Percentiles rank a stretch among this genome's conserved stretches.
phyloP scores from a whole-genome alignment of 495 filamentous ascomycete species.

The Clavariopsis aquatica region DNA sequence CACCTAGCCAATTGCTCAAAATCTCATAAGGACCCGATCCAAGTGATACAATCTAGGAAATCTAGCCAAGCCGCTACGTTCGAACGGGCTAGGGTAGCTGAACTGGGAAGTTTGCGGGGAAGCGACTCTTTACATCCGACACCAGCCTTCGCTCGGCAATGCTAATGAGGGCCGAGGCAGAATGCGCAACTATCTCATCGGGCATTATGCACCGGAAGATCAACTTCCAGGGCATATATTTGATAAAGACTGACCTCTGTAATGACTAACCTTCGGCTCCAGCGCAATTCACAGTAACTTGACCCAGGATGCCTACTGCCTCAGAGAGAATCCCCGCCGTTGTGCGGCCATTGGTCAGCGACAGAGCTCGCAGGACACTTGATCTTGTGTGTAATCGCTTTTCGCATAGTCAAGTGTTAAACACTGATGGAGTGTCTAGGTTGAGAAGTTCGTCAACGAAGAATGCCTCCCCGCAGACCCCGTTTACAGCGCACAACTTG shows the following conservation, averaged over 20 bases:
- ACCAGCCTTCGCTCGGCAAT: conserved; percentile 17
- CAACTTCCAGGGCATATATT: conserved; percentile 7
- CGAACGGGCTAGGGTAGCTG: neutral
- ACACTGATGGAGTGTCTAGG: conserved; percentile 47
- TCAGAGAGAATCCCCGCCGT: conserved; percentile 37
- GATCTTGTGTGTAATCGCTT: conserved; percentile 51
- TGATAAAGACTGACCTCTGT: conserved; percentile 7
- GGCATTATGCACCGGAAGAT: neutral
- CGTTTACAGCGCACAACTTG: conserved; percentile 72
- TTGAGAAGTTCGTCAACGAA: conserved; percentile 87
- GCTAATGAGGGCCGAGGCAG: conserved; percentile 27
- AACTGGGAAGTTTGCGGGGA: conserved; percentile 8
- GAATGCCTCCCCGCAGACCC: conserved; percentile 76
- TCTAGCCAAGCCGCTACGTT: conserved; percentile 1
- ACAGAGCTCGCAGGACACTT: conserved; percentile 68
- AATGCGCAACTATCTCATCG: conserved; percentile 5
- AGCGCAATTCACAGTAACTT: neutral
- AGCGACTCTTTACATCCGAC: conserved; percentile 11
- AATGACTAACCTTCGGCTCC: neutral
- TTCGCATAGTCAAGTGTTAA: neutral
- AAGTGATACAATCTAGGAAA: neutral
- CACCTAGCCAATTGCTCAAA: neutral
- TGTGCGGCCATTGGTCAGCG: conserved; percentile 59
- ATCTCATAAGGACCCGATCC: neutral
- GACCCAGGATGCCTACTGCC: conserved; percentile 28